These are phyloP conservation scores for Zizania latifolia DNA, from an alignment of 176 grass and related monocot species.

Conservation along the genomic window DNA sequence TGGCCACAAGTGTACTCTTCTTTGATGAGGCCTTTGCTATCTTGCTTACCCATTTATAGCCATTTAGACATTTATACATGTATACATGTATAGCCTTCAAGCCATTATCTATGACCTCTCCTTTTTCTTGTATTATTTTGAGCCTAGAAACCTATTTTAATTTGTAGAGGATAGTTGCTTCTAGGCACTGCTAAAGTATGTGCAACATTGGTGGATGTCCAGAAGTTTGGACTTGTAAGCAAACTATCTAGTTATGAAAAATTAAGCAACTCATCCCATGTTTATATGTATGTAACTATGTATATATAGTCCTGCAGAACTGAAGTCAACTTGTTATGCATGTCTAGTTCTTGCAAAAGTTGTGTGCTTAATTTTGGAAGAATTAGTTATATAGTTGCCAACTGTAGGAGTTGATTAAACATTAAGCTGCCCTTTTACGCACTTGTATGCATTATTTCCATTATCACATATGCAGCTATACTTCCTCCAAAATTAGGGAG, in stretches of 20 bases:
- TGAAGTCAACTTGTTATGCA: background rate
- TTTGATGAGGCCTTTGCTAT: constrained; percentile 32
- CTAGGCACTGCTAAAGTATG: background rate
- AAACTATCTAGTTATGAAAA: background rate
- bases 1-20: constrained; percentile 14
- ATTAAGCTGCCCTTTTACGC: background rate
- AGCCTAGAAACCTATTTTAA: background rate
- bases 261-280: background rate
- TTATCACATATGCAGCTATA: constrained; percentile 8
- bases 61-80: constrained; percentile 12
- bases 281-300: background rate
- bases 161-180: background rate
- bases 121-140: constrained; percentile 3
- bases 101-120: constrained; percentile 16
- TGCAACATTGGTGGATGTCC: background rate
- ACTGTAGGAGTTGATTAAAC: background rate
- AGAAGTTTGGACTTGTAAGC: background rate
- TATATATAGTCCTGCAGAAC: background rate
- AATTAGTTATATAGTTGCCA: constrained; percentile 1
- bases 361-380: background rate
- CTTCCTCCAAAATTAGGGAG: background rate
- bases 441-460: background rate
- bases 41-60: constrained; percentile 47
- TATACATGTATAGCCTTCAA: constrained; percentile 15
- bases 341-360: background rate